Base-by-base conservation (phyloP, 106 monocot genomes). In the Acanthochlamys bracteata region DNA sequence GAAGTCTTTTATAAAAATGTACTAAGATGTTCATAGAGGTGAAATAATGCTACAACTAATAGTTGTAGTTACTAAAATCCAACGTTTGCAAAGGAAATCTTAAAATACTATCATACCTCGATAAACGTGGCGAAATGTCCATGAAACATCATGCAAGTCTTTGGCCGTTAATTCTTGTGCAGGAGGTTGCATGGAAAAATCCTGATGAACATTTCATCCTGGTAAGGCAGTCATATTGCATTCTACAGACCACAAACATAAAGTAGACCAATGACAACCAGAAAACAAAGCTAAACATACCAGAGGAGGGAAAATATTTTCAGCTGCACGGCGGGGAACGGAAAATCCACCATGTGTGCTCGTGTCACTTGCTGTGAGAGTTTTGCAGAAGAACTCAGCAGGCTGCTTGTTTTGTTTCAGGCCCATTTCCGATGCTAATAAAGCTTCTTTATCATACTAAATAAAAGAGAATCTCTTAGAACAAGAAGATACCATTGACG, bases 281-380 rank as follows among this genome's bases (percentile, higher is more conserved):
- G 33, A 33, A 33, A 33, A 33, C 33, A 33, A 33, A 33, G 67
- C 4, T 55, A 21, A 19, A 69, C 77, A 52, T 80, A 93, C 93
- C 22, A 93, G 72, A 67, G 89, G 85, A 25, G 93, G 93, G 64
- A 93, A 93, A 65, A 86, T 93, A 80, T 93, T 93, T 66, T 93
- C 93, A 40, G 93, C 93, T 27, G 93, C 88, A 66, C 89, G 84
- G 15, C 93, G 85, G 11, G 93, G 93, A 12, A 93, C 93, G 21
- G 93, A 93, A 72, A 93, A 89, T 47, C 93, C 93, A 47, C 93
- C 93, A 68, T 93, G 93, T 19, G 93, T 93, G 41, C 93, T 93
- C 39, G 93, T 89, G 53, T 93, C 93, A 53, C 93, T 93, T 25
- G 93, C 93, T 12, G 93, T 93, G 41, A 93, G 84, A 9, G 89